Evolutionary conservation across 768 basidiomycete species (phyloP).

Genomic region (Filobasidium wieringae): DNA sequence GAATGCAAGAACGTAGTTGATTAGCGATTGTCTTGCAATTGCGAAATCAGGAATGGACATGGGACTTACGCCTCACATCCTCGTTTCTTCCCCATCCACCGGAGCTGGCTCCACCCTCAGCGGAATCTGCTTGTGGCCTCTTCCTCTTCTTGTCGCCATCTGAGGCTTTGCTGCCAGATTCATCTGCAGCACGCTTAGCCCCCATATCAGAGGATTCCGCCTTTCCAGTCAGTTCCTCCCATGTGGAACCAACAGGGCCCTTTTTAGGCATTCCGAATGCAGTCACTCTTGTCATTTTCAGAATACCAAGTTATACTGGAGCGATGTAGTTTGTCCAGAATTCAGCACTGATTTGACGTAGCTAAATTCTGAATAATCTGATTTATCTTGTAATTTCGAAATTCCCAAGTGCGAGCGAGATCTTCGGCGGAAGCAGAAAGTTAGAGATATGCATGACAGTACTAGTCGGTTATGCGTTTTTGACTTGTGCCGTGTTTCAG

Average conservation of each 20-base stretch:
- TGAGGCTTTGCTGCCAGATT: slow-evolving; percentile 29
- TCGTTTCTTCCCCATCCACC: slow-evolving; percentile 17
- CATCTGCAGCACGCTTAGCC: neutral
- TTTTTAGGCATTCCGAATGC: slow-evolving; percentile 33
- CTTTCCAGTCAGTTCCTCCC: slow-evolving; percentile 24
- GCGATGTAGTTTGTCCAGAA: too few relatives aligned
- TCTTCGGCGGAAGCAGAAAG: too few relatives aligned
- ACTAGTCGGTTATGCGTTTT: too few relatives aligned
- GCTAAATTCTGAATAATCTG: too few relatives aligned
- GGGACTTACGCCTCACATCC: slow-evolving; percentile 24
- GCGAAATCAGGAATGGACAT: neutral
- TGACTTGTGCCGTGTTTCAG: too few relatives aligned
- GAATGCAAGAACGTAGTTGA: slow-evolving; percentile 2
- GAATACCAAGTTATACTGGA: too few relatives aligned
- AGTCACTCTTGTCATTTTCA: slow-evolving; percentile 33
- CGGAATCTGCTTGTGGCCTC: slow-evolving; percentile 40
- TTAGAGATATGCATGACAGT: too few relatives aligned
- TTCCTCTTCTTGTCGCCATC: slow-evolving; percentile 53
- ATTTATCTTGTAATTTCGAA: too few relatives aligned
- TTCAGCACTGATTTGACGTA: too few relatives aligned
- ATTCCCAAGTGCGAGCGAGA: too few relatives aligned
- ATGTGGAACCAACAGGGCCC: slow-evolving; percentile 28
- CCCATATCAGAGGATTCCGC: neutral
- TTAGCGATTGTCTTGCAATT: neutral
- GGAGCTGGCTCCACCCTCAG: slow-evolving; percentile 15